Evolutionary conservation across 768 basidiomycete genomes (phyloP).

Genomic region (Trichaptum fuscoviolaceum): DNA sequence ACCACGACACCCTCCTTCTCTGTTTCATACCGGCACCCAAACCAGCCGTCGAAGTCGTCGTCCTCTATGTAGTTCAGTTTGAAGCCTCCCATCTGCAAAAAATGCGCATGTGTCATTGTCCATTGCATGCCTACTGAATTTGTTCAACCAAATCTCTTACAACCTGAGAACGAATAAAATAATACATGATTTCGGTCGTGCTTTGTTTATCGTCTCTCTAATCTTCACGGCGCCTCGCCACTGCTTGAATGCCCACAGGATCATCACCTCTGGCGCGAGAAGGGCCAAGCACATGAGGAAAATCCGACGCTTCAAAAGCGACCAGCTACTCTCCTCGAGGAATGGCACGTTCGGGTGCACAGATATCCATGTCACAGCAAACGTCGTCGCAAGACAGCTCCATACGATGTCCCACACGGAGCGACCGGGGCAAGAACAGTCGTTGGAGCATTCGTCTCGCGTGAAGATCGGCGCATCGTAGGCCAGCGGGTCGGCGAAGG

Average conservation of each 20-base stretch:
- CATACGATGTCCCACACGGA: constrained; percentile 18
- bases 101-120: constrained; percentile 9
- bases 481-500: not conserved
- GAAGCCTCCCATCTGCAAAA: constrained; percentile 8
- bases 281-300: constrained; percentile 19
- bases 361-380: constrained; percentile 25
- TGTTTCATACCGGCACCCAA: not conserved
- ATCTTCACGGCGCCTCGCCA: not conserved
- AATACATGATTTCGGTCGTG: not conserved
- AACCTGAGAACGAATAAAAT: not conserved
- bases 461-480: not conserved
- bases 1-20: not conserved
- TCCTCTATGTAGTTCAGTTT: not conserved
- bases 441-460: not conserved
- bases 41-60: not conserved
- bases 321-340: constrained; percentile 11
- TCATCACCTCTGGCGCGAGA: constrained; percentile 25
- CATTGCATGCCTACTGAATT: not conserved
- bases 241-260: constrained; percentile 7
- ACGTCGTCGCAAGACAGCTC: constrained; percentile 23
- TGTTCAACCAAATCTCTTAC: not conserved
- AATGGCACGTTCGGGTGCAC: constrained; percentile 27
- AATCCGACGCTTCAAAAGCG: constrained; percentile 11
- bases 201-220: constrained; percentile 33
- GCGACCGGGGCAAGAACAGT: not conserved